phyloP scores from a whole-genome alignment of 306 rosid genomes.

The Oxytropis ochrocephala region DNA sequence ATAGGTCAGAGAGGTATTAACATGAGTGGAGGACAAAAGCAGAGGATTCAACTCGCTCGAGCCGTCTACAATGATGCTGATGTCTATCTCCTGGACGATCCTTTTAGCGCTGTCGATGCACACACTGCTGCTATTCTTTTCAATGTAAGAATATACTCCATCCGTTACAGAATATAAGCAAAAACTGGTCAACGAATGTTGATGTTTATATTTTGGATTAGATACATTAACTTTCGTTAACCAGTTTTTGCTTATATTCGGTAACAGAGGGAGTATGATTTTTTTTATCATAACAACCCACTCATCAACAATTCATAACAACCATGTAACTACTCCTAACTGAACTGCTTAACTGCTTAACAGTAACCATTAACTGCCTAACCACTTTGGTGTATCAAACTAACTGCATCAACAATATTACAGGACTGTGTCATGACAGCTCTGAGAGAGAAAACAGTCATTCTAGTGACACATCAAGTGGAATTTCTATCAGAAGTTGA shows the following conservation, averaged over 20 bases:
- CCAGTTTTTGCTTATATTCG: no score
- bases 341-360: no score
- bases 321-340: no score
- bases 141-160: slow-evolving; percentile 30
- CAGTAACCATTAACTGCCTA: no score
- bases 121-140: slow-evolving; percentile 65
- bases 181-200: no score
- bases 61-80: slow-evolving; percentile 77
- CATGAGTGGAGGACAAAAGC: slow-evolving; percentile 93
- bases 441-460: slow-evolving; percentile 54
- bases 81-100: slow-evolving; percentile 71
- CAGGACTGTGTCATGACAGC: slow-evolving; percentile 75
- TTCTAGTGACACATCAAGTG: slow-evolving; percentile 84
- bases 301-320: no score
- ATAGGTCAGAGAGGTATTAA: slow-evolving; percentile 85
- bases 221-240: no score
- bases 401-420: slow-evolving; percentile 1
- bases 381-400: background rate
- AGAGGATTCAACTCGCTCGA: slow-evolving; percentile 77
- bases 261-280: no score
- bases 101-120: slow-evolving; percentile 88
- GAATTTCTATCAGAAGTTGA: slow-evolving; percentile 68
- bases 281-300: no score
- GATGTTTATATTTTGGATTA: no score
- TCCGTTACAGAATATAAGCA: no score